phyloP scores from a whole-genome alignment of 2,329 filamentous ascomycete species.

The Emmonsiellopsis sp. region DNA sequence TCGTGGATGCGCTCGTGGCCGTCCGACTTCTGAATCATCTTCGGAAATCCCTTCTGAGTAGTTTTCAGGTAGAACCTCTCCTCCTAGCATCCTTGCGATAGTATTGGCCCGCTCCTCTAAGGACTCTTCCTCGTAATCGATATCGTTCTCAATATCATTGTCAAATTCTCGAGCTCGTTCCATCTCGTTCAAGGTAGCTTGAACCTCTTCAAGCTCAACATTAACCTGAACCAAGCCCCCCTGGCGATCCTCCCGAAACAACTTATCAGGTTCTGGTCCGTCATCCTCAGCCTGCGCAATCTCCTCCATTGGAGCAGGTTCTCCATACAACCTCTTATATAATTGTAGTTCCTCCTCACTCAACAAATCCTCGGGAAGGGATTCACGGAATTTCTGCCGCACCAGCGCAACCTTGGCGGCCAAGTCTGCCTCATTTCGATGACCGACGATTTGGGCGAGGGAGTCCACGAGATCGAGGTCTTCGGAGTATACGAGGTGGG shows the following conservation, averaged over 20 bases:
- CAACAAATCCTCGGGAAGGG: conserved; percentile 62
- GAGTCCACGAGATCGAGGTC: conserved; percentile 20
- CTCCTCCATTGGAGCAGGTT: conserved; percentile 44
- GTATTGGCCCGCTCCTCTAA: conserved; percentile 6
- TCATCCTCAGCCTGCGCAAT: conserved; percentile 22
- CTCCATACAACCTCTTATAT: conserved; percentile 74
- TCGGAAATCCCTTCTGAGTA: conserved; percentile 12
- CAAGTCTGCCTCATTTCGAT: conserved; percentile 23
- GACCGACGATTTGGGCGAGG: conserved; percentile 21
- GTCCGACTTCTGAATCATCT: conserved; percentile 32
- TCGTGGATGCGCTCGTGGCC: conserved; percentile 60
- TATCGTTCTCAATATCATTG: conserved; percentile 2
- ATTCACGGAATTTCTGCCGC: conserved; percentile 67
- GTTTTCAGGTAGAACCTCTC: conserved; percentile 35
- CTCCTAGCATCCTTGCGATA: conserved; percentile 9
- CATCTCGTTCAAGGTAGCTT: background rate
- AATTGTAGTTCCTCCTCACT: conserved; percentile 61
- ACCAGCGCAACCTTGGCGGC: conserved; percentile 53
- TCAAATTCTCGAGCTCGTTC: background rate
- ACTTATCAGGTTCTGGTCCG: conserved; percentile 20
- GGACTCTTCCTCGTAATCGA: conserved; percentile 8
- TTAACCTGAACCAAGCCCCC: conserved; percentile 30
- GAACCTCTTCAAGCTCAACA: conserved; percentile 22
- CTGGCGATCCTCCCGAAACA: conserved; percentile 31
- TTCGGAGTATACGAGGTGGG: conserved; percentile 16